phyloP scores from a whole-genome alignment of 495 filamentous ascomycete species.

The Neurospora sp. region DNA sequence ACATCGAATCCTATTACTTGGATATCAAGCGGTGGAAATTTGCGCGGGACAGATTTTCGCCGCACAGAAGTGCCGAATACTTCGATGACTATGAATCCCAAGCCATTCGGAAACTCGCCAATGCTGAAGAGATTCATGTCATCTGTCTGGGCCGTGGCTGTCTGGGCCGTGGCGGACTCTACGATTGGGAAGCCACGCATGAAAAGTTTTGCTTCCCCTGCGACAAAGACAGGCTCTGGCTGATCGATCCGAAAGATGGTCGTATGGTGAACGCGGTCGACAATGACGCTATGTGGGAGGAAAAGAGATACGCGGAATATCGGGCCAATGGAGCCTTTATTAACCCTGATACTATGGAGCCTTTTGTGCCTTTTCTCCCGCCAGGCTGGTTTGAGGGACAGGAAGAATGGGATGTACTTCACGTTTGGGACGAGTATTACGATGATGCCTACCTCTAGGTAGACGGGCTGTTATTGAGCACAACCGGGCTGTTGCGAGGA shows the following conservation, averaged over 20 bases:
- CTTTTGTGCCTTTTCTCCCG: background rate
- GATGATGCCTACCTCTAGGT: no score
- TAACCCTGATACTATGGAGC: background rate
- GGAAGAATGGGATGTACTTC: background rate
- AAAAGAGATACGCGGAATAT: background rate
- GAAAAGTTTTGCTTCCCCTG: background rate
- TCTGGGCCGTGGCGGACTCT: background rate
- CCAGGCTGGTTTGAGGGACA: background rate
- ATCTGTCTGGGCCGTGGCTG: background rate
- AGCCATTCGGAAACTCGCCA: background rate
- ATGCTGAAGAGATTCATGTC: background rate
- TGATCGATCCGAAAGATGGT: background rate
- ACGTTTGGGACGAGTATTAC: no score
- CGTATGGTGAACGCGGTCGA: background rate
- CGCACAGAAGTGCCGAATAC: no score
- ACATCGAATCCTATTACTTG: background rate
- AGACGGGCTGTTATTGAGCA: no score
- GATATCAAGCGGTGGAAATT: background rate
- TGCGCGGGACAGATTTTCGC: background rate
- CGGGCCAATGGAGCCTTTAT: background rate
- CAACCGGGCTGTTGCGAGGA: no score
- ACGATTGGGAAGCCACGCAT: background rate
- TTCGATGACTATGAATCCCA: background rate
- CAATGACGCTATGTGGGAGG: background rate
- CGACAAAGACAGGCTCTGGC: background rate